phyloP scores from a whole-genome alignment of 108 stramenopile species.

The Mediolabrus comicus region DNA sequence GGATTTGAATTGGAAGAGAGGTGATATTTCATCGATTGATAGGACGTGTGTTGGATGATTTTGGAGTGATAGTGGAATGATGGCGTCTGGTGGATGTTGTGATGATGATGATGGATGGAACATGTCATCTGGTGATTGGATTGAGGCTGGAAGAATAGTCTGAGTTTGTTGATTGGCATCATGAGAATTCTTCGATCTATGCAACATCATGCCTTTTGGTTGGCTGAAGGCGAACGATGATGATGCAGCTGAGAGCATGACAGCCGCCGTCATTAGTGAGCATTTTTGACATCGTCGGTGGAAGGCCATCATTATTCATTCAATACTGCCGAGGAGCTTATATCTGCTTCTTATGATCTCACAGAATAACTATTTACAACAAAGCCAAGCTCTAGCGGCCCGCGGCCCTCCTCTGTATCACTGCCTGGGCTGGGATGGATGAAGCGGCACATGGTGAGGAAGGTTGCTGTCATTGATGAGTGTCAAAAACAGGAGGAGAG shows the following conservation, averaged over 20 bases:
- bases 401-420: no score
- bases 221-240: background rate
- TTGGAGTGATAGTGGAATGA: background rate
- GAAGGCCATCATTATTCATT: background rate
- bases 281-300: background rate
- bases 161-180: no score
- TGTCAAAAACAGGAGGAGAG: no score
- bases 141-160: background rate
- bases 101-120: background rate
- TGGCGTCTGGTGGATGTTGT: no score
- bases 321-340: background rate
- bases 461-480: background rate
- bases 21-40: constrained; percentile 33
- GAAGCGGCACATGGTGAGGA: background rate
- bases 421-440: background rate
- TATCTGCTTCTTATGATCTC: no score
- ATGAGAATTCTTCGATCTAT: no score
- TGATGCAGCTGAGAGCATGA: background rate
- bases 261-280: background rate
- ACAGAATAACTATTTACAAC: no score
- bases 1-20: constrained; percentile 28
- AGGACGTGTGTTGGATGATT: constrained; percentile 26
- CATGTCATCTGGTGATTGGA: background rate
- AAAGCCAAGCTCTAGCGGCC: background rate
- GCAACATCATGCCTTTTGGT: background rate